Conservation (phyloP, 2,329 filamentous ascomycete genomes). For the Fusarium veterinarium region DNA sequence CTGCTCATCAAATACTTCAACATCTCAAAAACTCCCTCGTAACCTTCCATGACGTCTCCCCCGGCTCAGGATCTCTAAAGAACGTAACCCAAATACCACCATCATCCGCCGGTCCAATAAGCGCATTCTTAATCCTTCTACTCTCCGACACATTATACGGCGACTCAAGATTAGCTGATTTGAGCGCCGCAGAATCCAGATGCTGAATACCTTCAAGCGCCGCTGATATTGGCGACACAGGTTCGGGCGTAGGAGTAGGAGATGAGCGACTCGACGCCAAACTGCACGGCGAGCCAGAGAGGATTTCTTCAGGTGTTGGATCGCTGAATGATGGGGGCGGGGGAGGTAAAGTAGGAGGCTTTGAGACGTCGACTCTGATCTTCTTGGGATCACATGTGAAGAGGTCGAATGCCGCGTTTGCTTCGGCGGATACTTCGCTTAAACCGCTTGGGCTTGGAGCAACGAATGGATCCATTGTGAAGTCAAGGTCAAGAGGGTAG, state of each 20-base stretch:
- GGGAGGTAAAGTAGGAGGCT: constrained; percentile 13
- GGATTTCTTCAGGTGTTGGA: constrained; percentile 10
- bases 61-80: constrained; percentile 44
- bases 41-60: constrained; percentile 45
- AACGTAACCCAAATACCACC: constrained; percentile 46
- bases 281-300: not conserved
- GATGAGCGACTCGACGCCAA: constrained; percentile 5
- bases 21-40: constrained; percentile 44
- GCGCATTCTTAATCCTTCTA: constrained; percentile 46
- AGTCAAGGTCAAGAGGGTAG: not conserved
- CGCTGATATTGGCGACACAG: constrained; percentile 19
- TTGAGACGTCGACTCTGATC: constrained; percentile 20
- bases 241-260: constrained; percentile 1
- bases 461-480: not conserved
- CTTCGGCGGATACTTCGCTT: not conserved
- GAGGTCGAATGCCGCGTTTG: not conserved
- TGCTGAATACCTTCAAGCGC: constrained; percentile 34
- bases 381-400: not conserved
- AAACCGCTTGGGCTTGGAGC: not conserved
- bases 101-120: constrained; percentile 43
- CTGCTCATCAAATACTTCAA: not conserved
- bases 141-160: constrained; percentile 46
- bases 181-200: constrained; percentile 16
- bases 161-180: constrained; percentile 26
- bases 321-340: constrained; percentile 33